phyloP scores from a whole-genome alignment of 2,329 filamentous ascomycete species.

The Pseudocercospora musae region DNA sequence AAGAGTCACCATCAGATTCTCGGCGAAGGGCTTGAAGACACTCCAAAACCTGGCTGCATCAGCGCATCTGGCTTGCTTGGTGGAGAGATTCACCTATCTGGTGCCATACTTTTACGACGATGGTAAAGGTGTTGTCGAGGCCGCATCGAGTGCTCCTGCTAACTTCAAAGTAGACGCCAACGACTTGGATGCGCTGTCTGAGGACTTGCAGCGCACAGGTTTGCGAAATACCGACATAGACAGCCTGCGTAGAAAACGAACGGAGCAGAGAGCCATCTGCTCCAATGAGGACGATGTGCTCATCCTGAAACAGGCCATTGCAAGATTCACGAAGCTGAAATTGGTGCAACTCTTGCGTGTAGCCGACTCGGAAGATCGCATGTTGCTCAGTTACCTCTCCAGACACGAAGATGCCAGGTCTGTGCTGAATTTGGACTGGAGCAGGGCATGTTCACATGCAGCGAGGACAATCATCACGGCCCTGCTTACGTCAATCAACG shows the following conservation, averaged over 20 bases:
- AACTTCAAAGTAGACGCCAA: conserved; percentile 13
- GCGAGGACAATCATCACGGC: conserved; percentile 58
- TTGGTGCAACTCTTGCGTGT: conserved; percentile 63
- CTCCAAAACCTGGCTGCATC: conserved; percentile 50
- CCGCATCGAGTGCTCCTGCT: background rate
- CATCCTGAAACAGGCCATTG: conserved; percentile 54
- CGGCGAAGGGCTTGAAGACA: conserved; percentile 47
- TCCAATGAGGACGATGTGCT: conserved; percentile 50
- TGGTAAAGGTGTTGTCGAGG: conserved; percentile 37
- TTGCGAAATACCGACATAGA: conserved; percentile 17
- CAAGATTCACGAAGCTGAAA: conserved; percentile 58
- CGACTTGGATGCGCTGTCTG: conserved; percentile 16
- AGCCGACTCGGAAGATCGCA: conserved; percentile 57
- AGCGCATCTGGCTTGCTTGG: conserved; percentile 50
- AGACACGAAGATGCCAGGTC: conserved; percentile 42
- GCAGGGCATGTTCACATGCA: conserved; percentile 60
- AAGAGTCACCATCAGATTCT: conserved; percentile 52
- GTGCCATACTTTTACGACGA: conserved; percentile 58
- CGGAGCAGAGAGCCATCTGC: conserved; percentile 53
- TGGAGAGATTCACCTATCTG: conserved; percentile 60
- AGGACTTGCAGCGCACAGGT: conserved; percentile 17
- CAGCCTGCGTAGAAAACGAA: conserved; percentile 45
- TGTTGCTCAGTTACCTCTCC: conserved; percentile 50
- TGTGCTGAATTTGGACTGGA: conserved; percentile 57
- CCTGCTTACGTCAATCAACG: conserved; percentile 53